Conservation (phyloP, 2,329 filamentous ascomycete genomes). For the Exophiala mesophila region DNA sequence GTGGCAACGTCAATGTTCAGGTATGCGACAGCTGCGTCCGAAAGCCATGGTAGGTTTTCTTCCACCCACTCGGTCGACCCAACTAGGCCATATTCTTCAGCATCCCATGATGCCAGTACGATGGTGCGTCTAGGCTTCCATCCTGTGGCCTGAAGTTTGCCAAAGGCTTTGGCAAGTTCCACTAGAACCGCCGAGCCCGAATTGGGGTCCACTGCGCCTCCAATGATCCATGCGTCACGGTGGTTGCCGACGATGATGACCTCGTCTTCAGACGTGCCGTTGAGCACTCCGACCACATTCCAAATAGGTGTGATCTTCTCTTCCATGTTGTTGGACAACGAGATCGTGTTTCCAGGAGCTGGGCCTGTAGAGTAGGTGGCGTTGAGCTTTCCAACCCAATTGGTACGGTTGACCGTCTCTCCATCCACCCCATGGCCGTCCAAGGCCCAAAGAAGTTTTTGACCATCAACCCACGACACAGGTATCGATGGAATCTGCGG, state of each 20-base stretch:
- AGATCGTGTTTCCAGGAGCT: constrained; percentile 27
- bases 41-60: constrained; percentile 43
- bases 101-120: constrained; percentile 34
- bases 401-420: constrained; percentile 31
- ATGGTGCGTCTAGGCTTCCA: constrained; percentile 52
- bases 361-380: constrained; percentile 32
- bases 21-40: constrained; percentile 42
- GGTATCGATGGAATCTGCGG: constrained; percentile 35
- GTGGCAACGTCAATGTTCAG: constrained; percentile 50
- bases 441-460: constrained; percentile 31
- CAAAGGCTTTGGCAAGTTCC: constrained; percentile 48
- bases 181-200: constrained; percentile 47
- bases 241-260: constrained; percentile 51
- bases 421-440: constrained; percentile 32
- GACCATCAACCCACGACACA: constrained; percentile 30
- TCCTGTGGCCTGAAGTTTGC: constrained; percentile 42
- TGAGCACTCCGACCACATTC: constrained; percentile 30
- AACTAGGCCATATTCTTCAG: constrained; percentile 37
- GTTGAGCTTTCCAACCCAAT: constrained; percentile 33
- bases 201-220: constrained; percentile 51
- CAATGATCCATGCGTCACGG: constrained; percentile 51
- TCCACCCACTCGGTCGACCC: constrained; percentile 47
- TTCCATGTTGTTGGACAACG: constrained; percentile 27
- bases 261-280: constrained; percentile 31
- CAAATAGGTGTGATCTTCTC: constrained; percentile 28